A percentile compares a stretch with the other conserved stretches of the same genome.
These are phyloP conservation scores for Gentiana dahurica DNA, from an alignment of 257 asterid species.

Conservation along the genomic window DNA sequence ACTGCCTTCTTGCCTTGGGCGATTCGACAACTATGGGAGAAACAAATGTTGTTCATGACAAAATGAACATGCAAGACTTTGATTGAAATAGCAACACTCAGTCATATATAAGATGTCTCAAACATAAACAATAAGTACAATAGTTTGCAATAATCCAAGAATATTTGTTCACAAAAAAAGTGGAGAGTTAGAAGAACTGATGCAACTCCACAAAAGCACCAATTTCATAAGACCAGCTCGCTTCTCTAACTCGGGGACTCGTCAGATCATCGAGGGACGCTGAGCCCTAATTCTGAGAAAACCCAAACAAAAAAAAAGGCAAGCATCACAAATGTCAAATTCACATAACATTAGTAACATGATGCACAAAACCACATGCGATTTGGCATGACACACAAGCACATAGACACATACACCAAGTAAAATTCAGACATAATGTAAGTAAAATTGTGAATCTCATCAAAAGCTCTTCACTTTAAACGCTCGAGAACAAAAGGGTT, in stretches of 20 bases:
- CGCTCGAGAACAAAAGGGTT: no score
- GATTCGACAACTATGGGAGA: not conserved
- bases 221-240: conserved; percentile 4
- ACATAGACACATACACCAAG: no score
- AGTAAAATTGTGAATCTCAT: no score
- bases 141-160: conserved; percentile 1
- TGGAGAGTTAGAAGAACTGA: not conserved
- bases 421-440: no score
- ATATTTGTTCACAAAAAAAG: not conserved
- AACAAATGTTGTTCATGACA: not conserved
- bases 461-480: no score
- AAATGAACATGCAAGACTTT: no score
- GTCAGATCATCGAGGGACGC: conserved; percentile 60
- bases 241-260: conserved; percentile 25
- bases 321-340: no score
- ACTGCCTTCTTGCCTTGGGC: no score
- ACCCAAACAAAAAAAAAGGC: not conserved
- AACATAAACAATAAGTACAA: not conserved
- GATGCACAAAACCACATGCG: no score
- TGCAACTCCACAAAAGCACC: not conserved
- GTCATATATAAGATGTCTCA: not conserved
- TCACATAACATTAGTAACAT: no score
- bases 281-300: conserved; percentile 62
- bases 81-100: no score
- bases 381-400: no score